Conservation (phyloP, 1,284 basidiomycete genomes). For the Pyrrhoderma noxium region DNA sequence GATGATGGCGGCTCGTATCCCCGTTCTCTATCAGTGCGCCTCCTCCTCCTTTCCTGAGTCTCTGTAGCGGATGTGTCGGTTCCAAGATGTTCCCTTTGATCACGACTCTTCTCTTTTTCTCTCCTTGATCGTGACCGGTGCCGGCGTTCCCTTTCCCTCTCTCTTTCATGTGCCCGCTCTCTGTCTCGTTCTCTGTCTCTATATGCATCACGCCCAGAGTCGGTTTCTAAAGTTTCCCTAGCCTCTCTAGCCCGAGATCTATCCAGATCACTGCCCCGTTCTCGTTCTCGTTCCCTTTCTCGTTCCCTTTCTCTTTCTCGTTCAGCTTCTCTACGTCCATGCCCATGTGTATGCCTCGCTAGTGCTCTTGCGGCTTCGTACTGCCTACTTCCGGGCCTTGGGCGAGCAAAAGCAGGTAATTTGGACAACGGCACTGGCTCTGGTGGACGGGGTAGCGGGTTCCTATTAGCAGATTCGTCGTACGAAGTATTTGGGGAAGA, state of each 20-base stretch:
- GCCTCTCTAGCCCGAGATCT: background rate
- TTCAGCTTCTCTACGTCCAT: background rate
- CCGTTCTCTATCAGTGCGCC: background rate
- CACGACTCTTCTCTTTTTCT: background rate
- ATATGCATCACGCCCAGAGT: background rate
- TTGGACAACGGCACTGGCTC: conserved; percentile 12
- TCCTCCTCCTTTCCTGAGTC: conserved; percentile 5
- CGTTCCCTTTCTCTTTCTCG: conserved; percentile 1
- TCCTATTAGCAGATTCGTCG: conserved; percentile 2
- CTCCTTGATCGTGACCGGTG: conserved; percentile 1
- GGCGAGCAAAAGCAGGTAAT: conserved; percentile 14
- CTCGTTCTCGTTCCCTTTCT: background rate
- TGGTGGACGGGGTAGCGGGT: conserved; percentile 15
- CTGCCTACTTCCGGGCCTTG: conserved; percentile 7
- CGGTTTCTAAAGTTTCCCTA: background rate
- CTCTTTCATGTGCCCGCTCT: conserved; percentile 1
- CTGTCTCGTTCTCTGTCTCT: conserved; percentile 1
- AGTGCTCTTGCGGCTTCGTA: conserved; percentile 7
- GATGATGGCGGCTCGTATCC: background rate
- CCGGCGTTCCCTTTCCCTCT: background rate
- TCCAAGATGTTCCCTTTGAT: conserved; percentile 1
- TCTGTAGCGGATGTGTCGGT: conserved; percentile 16
- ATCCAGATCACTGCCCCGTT: background rate
- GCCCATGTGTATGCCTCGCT: conserved; percentile 5
- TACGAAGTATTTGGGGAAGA: background rate